A percentile compares a stretch with the other conserved stretches of the same genome.
These are phyloP conservation scores for Tardiomyces blankii DNA, from an alignment of 1,139 yeast genomes.

Conservation along the genomic window DNA sequence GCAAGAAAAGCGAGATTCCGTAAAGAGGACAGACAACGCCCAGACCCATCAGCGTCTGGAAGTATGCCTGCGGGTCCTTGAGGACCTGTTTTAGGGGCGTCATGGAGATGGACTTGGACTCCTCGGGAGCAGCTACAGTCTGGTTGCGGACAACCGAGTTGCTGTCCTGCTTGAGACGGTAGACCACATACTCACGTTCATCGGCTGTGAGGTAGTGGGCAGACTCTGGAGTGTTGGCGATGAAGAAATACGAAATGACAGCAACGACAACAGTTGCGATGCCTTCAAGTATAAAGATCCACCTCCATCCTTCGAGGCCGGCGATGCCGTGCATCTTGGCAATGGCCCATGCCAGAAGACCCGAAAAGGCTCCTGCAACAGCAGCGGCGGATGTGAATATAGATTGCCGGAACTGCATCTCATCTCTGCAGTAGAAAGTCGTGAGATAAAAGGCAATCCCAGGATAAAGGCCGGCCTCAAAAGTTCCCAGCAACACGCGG, in stretches of 20 bases:
- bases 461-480: too few species aligned
- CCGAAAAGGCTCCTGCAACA: slow-evolving; percentile 26
- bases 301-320: slow-evolving; percentile 62
- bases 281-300: too few species aligned
- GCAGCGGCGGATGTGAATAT: slow-evolving; percentile 38
- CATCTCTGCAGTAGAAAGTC: slow-evolving; percentile 40
- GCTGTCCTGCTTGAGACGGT: slow-evolving; percentile 33
- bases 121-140: too few species aligned
- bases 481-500: too few species aligned
- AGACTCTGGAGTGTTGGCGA: slow-evolving; percentile 40
- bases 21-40: slow-evolving; percentile 35
- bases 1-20: slow-evolving; percentile 38
- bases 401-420: too few species aligned
- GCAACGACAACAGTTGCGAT: slow-evolving; percentile 37
- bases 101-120: slow-evolving; percentile 7
- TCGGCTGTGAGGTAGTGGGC: slow-evolving; percentile 37
- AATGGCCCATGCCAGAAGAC: slow-evolving; percentile 30
- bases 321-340: slow-evolving; percentile 34
- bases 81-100: slow-evolving; percentile 8
- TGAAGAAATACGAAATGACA: slow-evolving; percentile 31
- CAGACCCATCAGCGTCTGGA: slow-evolving; percentile 35
- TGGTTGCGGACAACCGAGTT: too few species aligned
- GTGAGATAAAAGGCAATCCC: too few species aligned
- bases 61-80: slow-evolving; percentile 31
- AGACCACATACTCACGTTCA: slow-evolving; percentile 34